Evolutionary conservation across 345 rosid species (phyloP).

Genomic region (Eucalyptus polybractea): DNA sequence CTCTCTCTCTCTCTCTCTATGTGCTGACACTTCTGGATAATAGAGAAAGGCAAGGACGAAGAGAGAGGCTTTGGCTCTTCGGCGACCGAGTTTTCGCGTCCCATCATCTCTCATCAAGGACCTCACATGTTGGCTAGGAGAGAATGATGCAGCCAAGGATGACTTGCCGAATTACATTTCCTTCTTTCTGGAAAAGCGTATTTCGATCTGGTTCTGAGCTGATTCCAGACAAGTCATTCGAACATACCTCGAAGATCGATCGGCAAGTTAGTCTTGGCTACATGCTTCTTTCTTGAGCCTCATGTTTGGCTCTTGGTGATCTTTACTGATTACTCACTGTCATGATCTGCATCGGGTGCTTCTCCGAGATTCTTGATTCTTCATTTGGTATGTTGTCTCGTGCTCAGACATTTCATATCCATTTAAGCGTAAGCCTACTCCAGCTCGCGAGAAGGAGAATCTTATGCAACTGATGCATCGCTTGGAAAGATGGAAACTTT

Average conservation of each 20-base stretch:
- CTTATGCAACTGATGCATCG: background rate
- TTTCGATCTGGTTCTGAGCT: background rate
- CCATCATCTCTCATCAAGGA: background rate
- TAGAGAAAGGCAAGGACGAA: background rate
- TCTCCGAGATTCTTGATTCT: background rate
- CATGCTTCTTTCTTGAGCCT: conserved; percentile 20
- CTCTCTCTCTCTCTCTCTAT: background rate
- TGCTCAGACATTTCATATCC: background rate
- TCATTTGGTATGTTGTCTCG: background rate
- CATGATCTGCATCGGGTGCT: background rate
- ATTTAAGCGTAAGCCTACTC: background rate
- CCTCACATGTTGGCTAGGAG: background rate
- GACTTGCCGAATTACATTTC: conserved; percentile 29
- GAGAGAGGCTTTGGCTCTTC: background rate
- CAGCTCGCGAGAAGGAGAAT: background rate
- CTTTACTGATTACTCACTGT: background rate
- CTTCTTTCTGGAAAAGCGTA: background rate
- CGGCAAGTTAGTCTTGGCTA: conserved; percentile 41
- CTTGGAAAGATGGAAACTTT: background rate
- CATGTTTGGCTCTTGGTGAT: conserved; percentile 22
- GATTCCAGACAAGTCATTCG: background rate
- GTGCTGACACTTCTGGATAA: background rate
- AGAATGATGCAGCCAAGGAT: conserved; percentile 46
- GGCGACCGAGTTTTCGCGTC: background rate
- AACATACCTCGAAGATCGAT: background rate